phyloP scores from a whole-genome alignment of 2,329 filamentous ascomycete species.

The Stachybotrys chartarum region DNA sequence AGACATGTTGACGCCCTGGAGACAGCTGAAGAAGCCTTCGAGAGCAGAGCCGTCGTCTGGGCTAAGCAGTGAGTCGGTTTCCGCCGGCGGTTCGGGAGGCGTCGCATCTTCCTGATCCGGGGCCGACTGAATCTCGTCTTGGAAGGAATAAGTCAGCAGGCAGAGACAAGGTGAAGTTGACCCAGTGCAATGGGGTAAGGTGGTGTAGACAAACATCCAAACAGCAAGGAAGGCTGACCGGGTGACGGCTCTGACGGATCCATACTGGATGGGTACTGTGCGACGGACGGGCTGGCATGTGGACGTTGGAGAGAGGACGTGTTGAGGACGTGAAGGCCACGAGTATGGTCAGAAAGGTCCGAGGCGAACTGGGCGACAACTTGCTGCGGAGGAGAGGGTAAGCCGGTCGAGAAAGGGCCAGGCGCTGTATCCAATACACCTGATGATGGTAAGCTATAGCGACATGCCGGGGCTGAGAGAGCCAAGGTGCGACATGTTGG shows the following conservation, averaged over 20 bases:
- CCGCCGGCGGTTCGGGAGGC: too few species aligned
- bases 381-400: not conserved
- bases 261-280: conserved; percentile 49
- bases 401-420: not conserved
- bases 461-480: not conserved
- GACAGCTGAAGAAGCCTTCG: conserved; percentile 48
- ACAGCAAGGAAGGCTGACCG: conserved; percentile 44
- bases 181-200: not conserved
- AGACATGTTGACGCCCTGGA: conserved; percentile 41
- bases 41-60: conserved; percentile 54
- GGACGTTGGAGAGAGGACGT: conserved; percentile 23
- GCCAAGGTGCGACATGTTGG: too few species aligned
- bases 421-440: not conserved
- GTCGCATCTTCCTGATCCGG: too few species aligned
- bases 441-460: not conserved
- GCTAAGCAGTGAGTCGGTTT: conserved; percentile 49
- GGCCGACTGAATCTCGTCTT: too few species aligned
- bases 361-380: not conserved
- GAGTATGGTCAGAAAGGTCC: not conserved
- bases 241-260: conserved; percentile 47
- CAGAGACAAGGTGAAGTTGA: not conserved
- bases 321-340: not conserved
- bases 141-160: too few species aligned
- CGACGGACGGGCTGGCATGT: conserved; percentile 41
- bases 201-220: conserved; percentile 54